These are phyloP conservation scores for Aspergillus phoenicis DNA, from an alignment of 2,329 filamentous ascomycete species.

Conservation along the genomic window DNA sequence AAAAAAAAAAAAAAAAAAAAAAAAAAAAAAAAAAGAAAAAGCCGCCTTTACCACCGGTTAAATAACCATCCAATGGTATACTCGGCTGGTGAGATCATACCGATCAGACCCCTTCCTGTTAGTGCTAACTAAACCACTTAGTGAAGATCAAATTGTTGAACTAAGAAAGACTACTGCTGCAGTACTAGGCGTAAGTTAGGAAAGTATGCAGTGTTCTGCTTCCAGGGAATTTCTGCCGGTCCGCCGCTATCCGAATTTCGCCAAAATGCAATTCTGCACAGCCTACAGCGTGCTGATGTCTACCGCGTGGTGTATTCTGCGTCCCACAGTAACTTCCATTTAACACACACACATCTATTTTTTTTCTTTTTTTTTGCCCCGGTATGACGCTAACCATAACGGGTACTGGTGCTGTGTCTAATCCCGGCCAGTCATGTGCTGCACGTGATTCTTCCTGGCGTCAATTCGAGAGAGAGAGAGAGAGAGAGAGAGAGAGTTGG, in stretches of 20 bases:
- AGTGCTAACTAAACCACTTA: background rate
- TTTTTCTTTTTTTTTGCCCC: background rate
- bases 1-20: too few relatives aligned
- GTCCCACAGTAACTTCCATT: background rate
- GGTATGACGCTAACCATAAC: background rate
- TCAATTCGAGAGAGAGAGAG: background rate
- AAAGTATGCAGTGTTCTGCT: background rate
- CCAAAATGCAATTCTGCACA: constrained; percentile 1
- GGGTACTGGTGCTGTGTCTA: background rate
- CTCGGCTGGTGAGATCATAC: constrained; percentile 19
- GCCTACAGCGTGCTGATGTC: constrained; percentile 12
- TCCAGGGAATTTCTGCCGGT: constrained; percentile 2
- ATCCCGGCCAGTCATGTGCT: constrained; percentile 8
- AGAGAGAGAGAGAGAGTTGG: background rate
- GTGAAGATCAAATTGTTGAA: too few relatives aligned
- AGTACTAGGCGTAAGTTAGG: too few relatives aligned
- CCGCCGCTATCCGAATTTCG: constrained; percentile 7
- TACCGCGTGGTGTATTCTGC: constrained; percentile 10
- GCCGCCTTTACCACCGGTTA: constrained; percentile 9
- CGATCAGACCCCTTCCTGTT: constrained; percentile 10
- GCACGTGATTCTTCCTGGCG: constrained; percentile 11
- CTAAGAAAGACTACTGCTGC: too few relatives aligned
- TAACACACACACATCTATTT: too few relatives aligned
- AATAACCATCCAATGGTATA: constrained; percentile 12
- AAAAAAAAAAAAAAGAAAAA: background rate